A percentile compares a stretch with the other conserved stretches of the same genome.
Evolutionary conservation across 257 asterid genomes (phyloP).

Genomic region (Dorcoceras hygrometricum): DNA sequence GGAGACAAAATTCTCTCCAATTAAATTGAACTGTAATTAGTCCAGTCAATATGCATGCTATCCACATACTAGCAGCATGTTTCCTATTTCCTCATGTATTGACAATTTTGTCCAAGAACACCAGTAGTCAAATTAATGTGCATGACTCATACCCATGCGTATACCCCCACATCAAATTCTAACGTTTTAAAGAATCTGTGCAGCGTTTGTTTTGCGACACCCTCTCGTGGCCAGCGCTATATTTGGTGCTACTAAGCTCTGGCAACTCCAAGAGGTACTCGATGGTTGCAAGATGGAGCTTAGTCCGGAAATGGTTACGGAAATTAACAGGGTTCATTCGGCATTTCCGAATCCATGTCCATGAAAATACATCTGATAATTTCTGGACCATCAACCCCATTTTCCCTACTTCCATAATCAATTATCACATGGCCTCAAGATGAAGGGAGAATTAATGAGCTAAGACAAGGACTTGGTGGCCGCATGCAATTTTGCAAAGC

Average conservation of each 20-base stretch:
- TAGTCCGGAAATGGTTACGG: constrained; percentile 51
- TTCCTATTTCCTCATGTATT: neutral
- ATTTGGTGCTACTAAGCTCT: constrained; percentile 77
- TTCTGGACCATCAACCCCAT: neutral
- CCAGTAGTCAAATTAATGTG: neutral
- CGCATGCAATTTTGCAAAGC: neutral
- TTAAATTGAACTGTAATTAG: too few relatives aligned
- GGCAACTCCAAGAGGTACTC: constrained; percentile 76
- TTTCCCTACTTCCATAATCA: neutral
- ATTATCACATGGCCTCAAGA: neutral
- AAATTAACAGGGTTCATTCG: constrained; percentile 58
- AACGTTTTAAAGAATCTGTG: constrained; percentile 18
- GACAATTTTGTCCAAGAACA: constrained; percentile 8
- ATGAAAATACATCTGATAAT: constrained; percentile 21
- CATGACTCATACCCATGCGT: neutral
- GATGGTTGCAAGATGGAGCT: constrained; percentile 57
- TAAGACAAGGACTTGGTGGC: neutral
- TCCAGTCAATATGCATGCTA: neutral
- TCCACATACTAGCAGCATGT: neutral
- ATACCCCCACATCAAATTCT: constrained; percentile 4
- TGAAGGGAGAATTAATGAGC: neutral
- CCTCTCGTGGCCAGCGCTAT: constrained; percentile 74
- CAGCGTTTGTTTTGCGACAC: constrained; percentile 81
- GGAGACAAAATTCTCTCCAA: neutral
- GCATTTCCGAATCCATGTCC: constrained; percentile 74